These are phyloP conservation scores for Globisporangium acanthophoron DNA, from an alignment of 352 stramenopile genomes.

Conservation along the genomic window DNA sequence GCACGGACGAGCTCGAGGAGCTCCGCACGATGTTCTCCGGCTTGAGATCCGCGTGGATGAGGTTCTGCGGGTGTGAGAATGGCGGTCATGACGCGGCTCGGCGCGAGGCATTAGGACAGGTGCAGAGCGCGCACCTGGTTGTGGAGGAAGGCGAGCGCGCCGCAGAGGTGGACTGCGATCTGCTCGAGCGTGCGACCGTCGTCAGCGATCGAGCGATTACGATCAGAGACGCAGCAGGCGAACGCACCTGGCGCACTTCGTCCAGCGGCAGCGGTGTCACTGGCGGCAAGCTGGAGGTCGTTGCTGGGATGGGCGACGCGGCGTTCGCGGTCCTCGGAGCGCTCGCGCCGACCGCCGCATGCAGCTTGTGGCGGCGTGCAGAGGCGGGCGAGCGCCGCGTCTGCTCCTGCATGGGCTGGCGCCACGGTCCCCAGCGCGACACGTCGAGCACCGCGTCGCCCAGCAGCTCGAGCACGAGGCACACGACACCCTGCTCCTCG, in stretches of 20 bases:
- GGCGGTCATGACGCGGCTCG: background rate
- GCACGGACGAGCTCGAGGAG: slow-evolving; percentile 17
- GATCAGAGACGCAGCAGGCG: background rate
- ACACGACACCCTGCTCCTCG: slow-evolving; percentile 43
- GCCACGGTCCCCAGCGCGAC: slow-evolving; percentile 89
- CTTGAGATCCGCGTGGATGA: slow-evolving; percentile 77
- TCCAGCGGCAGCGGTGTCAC: slow-evolving; percentile 26
- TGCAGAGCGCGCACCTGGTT: slow-evolving; percentile 17
- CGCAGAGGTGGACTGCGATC: slow-evolving; percentile 62
- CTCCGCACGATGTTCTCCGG: slow-evolving; percentile 60
- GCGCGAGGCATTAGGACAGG: background rate
- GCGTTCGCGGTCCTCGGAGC: background rate
- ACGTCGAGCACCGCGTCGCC: slow-evolving; percentile 91
- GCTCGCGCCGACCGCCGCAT: slow-evolving; percentile 21
- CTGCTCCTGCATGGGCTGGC: slow-evolving; percentile 80
- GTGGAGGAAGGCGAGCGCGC: slow-evolving; percentile 57
- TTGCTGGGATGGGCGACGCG: background rate
- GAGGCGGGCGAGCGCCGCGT: slow-evolving; percentile 8
- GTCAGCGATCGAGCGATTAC: background rate
- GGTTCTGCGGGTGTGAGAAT: slow-evolving; percentile 13
- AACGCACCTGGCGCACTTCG: slow-evolving; percentile 31
- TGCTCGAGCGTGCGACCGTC: background rate
- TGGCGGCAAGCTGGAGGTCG: slow-evolving; percentile 15
- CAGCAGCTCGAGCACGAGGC: slow-evolving; percentile 67
- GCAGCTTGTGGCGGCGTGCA: slow-evolving; percentile 61